Conservation (phyloP, 2,329 filamentous ascomycete species). For the Fulvia fulva region DNA sequence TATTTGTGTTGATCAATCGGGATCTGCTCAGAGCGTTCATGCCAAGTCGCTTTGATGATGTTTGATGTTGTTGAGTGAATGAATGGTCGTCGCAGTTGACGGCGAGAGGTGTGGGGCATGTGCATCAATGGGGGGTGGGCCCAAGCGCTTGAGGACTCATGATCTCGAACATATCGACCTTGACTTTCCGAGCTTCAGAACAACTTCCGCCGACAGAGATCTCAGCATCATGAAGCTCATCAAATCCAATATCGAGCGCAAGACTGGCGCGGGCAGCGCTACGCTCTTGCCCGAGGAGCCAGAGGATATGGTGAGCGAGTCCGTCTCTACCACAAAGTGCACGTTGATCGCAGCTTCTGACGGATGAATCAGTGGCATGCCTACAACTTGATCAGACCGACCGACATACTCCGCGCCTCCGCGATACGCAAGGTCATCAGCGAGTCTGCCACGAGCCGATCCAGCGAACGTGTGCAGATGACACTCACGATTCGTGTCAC, state of each 20-base stretch:
- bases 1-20: not conserved
- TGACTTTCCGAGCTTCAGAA: not conserved
- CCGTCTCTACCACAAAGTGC: not conserved
- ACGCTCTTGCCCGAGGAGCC: conserved; percentile 68
- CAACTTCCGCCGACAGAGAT: not conserved
- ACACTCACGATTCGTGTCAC: conserved; percentile 63
- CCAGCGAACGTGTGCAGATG: conserved; percentile 59
- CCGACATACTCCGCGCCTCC: conserved; percentile 61
- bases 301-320: conserved; percentile 63
- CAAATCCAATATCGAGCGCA: conserved; percentile 60
- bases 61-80: not conserved
- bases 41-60: not conserved
- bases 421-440: conserved; percentile 64
- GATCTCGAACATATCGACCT: not conserved
- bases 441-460: conserved; percentile 58
- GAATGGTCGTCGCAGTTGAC: not conserved
- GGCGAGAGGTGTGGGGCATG: not conserved
- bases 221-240: conserved; percentile 57
- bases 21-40: conserved; percentile 12
- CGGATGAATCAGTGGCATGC: conserved; percentile 59
- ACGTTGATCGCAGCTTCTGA: conserved; percentile 7
- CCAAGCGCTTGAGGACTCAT: not conserved
- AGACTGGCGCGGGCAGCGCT: conserved; percentile 61
- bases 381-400: conserved; percentile 66
- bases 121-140: not conserved